Evolutionary conservation across 2,329 filamentous ascomycete species (phyloP).

Genomic region (Penicillium hesseltinei): DNA sequence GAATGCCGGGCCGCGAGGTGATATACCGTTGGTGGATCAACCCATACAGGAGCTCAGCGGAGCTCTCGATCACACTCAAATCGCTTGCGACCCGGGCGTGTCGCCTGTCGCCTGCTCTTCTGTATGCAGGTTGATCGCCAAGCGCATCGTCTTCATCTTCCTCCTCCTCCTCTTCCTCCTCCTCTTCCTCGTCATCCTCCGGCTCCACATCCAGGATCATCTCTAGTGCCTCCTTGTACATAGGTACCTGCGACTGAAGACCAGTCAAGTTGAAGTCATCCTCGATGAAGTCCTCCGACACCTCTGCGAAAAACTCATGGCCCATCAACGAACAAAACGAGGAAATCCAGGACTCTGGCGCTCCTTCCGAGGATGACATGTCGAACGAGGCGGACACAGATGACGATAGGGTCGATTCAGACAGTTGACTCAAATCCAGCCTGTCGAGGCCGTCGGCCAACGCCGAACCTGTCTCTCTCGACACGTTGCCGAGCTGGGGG

Average conservation of each 20-base stretch:
- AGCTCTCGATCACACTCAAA: conserved; percentile 91
- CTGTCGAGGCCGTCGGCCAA: conserved; percentile 50
- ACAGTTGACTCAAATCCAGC: conserved; percentile 48
- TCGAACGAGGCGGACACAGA: conserved; percentile 41
- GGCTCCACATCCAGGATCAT: conserved; percentile 99
- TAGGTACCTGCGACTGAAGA: conserved; percentile 88
- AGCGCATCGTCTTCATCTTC: conserved; percentile 68
- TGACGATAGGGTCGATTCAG: conserved; percentile 43
- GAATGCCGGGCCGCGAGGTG: conserved; percentile 90
- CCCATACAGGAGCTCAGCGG: conserved; percentile 96
- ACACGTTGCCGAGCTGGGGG: conserved; percentile 43
- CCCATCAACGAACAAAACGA: conserved; percentile 94
- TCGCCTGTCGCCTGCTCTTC: conserved; percentile 63
- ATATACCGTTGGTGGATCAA: conserved; percentile 99
- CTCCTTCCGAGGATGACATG: conserved; percentile 48
- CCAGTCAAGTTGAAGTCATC: conserved; percentile 99
- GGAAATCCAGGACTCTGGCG: conserved; percentile 91
- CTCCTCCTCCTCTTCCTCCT: conserved; percentile 65
- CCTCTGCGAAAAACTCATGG: conserved; percentile 98
- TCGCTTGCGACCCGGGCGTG: conserved; percentile 88
- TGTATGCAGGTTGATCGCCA: conserved; percentile 50
- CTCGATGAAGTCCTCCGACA: conserved; percentile 98
- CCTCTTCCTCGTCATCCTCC: conserved; percentile 72
- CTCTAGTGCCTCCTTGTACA: conserved; percentile 99
- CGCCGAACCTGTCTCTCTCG: conserved; percentile 45